Base-by-base conservation (phyloP, 345 rosid species). In the Linum usitatissimum region DNA sequence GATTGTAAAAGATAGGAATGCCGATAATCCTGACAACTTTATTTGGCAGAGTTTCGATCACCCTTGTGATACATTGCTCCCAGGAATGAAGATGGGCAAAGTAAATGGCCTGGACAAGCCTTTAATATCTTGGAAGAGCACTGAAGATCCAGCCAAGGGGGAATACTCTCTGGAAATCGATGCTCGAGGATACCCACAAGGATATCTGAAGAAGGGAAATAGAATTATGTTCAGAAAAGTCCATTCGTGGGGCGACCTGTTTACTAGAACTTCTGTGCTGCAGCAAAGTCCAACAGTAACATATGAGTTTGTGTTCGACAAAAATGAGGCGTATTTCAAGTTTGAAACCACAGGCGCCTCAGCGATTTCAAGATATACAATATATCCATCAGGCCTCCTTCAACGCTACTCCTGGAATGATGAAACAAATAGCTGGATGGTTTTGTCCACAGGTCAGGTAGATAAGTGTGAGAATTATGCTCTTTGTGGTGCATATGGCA, bases 61-160 rank as follows among this genome's bases (percentile, higher is more conserved):
- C 13, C 58, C 58, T 55, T 18, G 23, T 55, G 58, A 55, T 55
- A 55, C 58, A 18, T 55, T 19, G 58, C 10, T 55, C 7, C 58
- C 58, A 7, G 58, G 58, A 4, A 55, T 55, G 58, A 55, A 55
- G 30, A 19, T 18, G 12, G 58, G 58, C 4, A 55, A 19, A 18
- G 21, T 23, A 8, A 55, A 19, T 55, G 58, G 58, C 4, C 13
- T 55, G 13, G 58, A 55, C 21, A 55, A 55, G 58, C 30, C 21
- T 23, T 18, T 55, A 18, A 18, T 28, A 19, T 55, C 58, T 55
- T 55, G 58, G 58, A 7, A 18, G 58, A 55, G 58, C 58, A 19
- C 3, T 8, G 30, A 15, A 55, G 20, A 55, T 55, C 58, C 58
- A 4, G 58, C 58, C 23, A 19, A 19, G 8, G 58, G 58, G 6